Percentiles rank a stretch among this genome's conserved stretches.
Conservation (phyloP, 768 basidiomycete genomes). For the Daedaleopsis sinensis region DNA sequence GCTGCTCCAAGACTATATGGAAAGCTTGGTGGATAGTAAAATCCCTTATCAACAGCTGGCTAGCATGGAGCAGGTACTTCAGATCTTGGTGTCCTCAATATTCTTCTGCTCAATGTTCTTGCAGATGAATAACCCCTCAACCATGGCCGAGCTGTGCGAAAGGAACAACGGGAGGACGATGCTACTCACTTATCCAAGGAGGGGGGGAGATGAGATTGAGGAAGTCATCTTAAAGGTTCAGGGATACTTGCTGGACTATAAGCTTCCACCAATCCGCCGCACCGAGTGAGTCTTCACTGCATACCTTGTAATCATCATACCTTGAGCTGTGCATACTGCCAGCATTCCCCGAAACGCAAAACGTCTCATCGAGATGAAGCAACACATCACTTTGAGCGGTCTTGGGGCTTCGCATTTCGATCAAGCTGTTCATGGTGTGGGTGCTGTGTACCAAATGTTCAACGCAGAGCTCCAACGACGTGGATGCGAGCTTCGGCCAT, state of each 20-base stretch:
- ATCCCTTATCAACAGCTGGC: no score
- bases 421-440: neutral
- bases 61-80: no score
- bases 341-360: neutral
- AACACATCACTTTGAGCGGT: neutral
- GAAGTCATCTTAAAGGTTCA: neutral
- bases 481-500: neutral
- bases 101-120: no score
- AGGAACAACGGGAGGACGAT: neutral
- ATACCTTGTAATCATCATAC: no score
- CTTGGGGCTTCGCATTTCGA: neutral
- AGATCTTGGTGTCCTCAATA: no score
- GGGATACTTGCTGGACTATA: neutral
- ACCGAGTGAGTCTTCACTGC: neutral
- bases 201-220: neutral
- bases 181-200: no score
- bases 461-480: neutral
- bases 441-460: neutral
- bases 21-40: no score
- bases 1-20: neutral
- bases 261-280: neutral
- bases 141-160: no score
- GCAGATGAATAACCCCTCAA: neutral
- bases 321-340: no score
- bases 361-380: neutral